These are phyloP conservation scores for Nitzschia palea DNA, from an alignment of 108 stramenopile species.

Conservation along the genomic window DNA sequence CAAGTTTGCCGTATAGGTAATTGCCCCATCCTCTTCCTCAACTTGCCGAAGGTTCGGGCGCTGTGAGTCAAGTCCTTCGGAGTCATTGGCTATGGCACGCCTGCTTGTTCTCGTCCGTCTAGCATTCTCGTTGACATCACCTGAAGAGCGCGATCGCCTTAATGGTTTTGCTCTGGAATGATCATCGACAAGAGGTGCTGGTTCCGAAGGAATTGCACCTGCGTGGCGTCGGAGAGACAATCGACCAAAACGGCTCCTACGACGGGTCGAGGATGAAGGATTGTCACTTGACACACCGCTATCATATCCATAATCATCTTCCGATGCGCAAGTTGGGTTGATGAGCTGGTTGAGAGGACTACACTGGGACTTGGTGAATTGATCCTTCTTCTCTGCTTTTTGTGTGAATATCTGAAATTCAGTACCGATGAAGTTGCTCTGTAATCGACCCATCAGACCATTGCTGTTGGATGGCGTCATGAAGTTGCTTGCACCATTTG, in stretches of 20 bases:
- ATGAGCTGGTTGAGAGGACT: not conserved
- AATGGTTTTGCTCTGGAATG: not conserved
- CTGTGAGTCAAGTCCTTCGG: slow-evolving; percentile 26
- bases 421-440: slow-evolving; percentile 85
- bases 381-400: not conserved
- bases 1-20: slow-evolving; percentile 86
- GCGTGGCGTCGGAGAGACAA: slow-evolving; percentile 13
- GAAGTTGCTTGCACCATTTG: slow-evolving; percentile 17
- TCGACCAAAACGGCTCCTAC: slow-evolving; percentile 15
- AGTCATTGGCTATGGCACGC: slow-evolving; percentile 61
- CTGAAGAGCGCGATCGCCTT: slow-evolving; percentile 24
- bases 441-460: slow-evolving; percentile 59
- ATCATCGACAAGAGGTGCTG: not conserved
- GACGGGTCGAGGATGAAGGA: not conserved
- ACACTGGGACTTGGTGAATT: not conserved
- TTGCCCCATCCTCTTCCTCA: slow-evolving; percentile 78
- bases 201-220: not conserved
- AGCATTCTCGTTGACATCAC: slow-evolving; percentile 3
- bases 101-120: slow-evolving; percentile 42
- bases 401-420: slow-evolving; percentile 83
- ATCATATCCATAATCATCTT: slow-evolving; percentile 38
- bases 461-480: slow-evolving; percentile 1
- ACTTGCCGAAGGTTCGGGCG: not conserved
- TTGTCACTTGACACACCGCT: slow-evolving; percentile 30
- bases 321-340: slow-evolving; percentile 3